Evolutionary conservation across 1,139 yeast species (phyloP), one percentile per base, ranked within the genome.

Genomic region (Taphrina confusa): DNA sequence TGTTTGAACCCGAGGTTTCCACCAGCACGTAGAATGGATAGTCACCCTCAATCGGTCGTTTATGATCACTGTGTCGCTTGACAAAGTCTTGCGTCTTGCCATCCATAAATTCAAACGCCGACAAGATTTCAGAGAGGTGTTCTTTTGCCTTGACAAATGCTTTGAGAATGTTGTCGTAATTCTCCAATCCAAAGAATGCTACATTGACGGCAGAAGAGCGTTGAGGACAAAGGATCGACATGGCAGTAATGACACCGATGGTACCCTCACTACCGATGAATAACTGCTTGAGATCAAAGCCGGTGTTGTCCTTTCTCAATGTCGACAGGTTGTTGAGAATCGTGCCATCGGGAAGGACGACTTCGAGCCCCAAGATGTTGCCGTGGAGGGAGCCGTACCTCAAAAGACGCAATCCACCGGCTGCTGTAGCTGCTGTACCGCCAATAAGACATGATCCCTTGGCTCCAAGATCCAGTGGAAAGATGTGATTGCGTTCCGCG

Each of bases 391-490:
- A 88, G 1, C 97, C 97, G 70, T 90, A 91, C 67, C 96, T 80
- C 66, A 91, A 76, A 62, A 91, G 76, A 70, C 97, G 80, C 68
- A 91, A 78, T 0, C 98, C 98, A 69, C 98, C 97, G 4, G 98
- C 97, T 71, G 91, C 91, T 18, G 97, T 90, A 4, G 97, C 96
- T 40, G 89, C 95, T 62, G 85, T 88, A 64, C 97, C 98, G 66
- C 97, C 97, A 65, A 91, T 85, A 68, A 89, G 95, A 72, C 98
- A 91, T 1, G 96, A 89, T 16, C 98, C 98, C 75, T 91, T 91
- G 50, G 98, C 97, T 58, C 98, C 98, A 63, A 91, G 77, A 71
- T 91, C 98, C 55, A 91, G 78, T 23, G 98, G 98, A 80, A 91
- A 91, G 61, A 91, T 87, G 73, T 86, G 87, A 2, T 95, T 96